phyloP scores from a whole-genome alignment of 2,329 filamentous ascomycete genomes.

The Clathrospora elynae region DNA sequence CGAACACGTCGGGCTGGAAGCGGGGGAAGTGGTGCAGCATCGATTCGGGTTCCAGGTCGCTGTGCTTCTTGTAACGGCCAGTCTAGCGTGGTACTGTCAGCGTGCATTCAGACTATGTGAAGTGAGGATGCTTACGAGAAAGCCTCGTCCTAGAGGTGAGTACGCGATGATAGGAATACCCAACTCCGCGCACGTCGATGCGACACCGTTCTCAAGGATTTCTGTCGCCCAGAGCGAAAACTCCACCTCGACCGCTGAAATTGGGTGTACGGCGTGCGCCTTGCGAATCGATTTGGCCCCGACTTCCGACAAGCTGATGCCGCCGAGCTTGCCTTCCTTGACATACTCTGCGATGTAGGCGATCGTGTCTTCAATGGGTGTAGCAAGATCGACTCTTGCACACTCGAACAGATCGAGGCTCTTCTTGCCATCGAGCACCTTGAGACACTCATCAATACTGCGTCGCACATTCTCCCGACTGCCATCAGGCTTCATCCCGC shows the following conservation, averaged over 20 bases:
- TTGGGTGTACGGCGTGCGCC: slow-evolving; percentile 59
- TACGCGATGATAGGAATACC: slow-evolving; percentile 72
- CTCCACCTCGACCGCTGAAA: slow-evolving; percentile 65
- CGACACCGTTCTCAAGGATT: slow-evolving; percentile 63
- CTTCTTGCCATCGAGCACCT: slow-evolving; percentile 54
- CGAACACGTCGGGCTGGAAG: slow-evolving; percentile 68
- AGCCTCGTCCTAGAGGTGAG: slow-evolving; percentile 69
- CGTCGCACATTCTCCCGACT: slow-evolving; percentile 49
- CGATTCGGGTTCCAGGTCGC: slow-evolving; percentile 66
- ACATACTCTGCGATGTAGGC: slow-evolving; percentile 49
- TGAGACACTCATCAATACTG: slow-evolving; percentile 55
- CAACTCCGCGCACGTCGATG: slow-evolving; percentile 62
- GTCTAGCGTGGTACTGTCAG: slow-evolving; percentile 42
- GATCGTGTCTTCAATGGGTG: slow-evolving; percentile 54
- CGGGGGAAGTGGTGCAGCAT: slow-evolving; percentile 58
- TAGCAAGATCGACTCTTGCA: slow-evolving; percentile 52
- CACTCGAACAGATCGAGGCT: slow-evolving; percentile 56
- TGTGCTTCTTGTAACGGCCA: slow-evolving; percentile 51
- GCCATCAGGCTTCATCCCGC: slow-evolving; percentile 48
- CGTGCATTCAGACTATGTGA: not conserved
- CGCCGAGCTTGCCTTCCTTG: slow-evolving; percentile 52
- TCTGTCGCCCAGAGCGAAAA: slow-evolving; percentile 63
- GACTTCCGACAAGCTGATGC: slow-evolving; percentile 54
- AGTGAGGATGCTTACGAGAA: slow-evolving; percentile 47
- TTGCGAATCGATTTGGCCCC: slow-evolving; percentile 54